A percentile compares a stretch with the other conserved stretches of the same genome.
Evolutionary conservation across 768 basidiomycete species (phyloP).

Genomic region (Lactarius evosmus): DNA sequence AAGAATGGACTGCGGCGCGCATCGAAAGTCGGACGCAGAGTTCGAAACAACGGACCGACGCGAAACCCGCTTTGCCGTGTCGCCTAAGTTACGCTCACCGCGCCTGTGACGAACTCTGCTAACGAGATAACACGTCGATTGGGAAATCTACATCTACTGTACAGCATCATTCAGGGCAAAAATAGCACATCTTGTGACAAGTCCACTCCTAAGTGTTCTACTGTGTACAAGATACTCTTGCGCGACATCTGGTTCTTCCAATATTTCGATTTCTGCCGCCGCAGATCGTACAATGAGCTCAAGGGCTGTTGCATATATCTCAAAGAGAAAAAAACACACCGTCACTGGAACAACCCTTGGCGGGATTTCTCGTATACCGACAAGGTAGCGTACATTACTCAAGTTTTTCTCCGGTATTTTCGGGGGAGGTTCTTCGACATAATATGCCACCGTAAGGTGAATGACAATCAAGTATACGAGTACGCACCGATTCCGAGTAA

Average conservation of each 20-base stretch:
- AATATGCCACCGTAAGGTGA: background rate
- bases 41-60: background rate
- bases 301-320: background rate
- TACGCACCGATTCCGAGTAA: conserved; percentile 7
- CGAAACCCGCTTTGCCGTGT: background rate
- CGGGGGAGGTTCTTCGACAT: conserved; percentile 16
- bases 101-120: too few species aligned
- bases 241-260: conserved; percentile 26
- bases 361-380: background rate
- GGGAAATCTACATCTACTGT: background rate
- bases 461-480: too few species aligned
- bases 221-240: conserved; percentile 25
- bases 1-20: background rate
- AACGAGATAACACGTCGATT: too few species aligned
- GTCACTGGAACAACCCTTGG: conserved; percentile 8
- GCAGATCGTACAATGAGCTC: background rate
- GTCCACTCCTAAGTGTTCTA: conserved; percentile 31
- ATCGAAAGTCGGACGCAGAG: background rate
- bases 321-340: conserved; percentile 7
- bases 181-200: conserved; percentile 30
- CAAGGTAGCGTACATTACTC: conserved; percentile 4
- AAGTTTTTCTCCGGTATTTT: conserved; percentile 9
- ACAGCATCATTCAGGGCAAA: background rate
- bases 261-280: conserved; percentile 20
- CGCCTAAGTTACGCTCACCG: too few species aligned